Evolutionary conservation across 495 filamentous ascomycete species (phyloP).

Genomic region (Lophiostoma macrostomum): DNA sequence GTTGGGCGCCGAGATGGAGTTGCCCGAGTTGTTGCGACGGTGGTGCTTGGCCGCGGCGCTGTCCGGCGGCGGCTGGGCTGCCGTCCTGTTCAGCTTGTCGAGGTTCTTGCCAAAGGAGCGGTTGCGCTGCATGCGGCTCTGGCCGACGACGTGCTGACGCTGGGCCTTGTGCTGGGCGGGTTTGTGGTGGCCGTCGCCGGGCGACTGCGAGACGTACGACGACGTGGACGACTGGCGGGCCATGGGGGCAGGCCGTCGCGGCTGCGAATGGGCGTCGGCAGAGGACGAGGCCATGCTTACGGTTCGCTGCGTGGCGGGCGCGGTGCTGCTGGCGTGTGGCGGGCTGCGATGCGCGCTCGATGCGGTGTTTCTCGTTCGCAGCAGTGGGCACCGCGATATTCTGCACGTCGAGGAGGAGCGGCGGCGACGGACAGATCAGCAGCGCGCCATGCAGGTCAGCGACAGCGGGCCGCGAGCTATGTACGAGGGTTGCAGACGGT

Average conservation of each 20-base stretch:
- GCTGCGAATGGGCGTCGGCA: slow-evolving; percentile 33
- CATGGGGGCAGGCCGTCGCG: slow-evolving; percentile 26
- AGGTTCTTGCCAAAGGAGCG: slow-evolving; percentile 35
- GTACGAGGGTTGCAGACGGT: neutral
- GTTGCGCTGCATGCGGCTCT: slow-evolving; percentile 30
- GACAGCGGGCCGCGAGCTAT: too few relatives aligned
- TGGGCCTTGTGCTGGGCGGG: slow-evolving; percentile 23
- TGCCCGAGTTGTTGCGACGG: slow-evolving; percentile 32
- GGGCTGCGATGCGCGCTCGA: neutral
- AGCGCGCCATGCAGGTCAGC: too few relatives aligned
- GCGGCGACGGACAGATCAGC: too few relatives aligned
- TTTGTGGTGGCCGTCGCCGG: slow-evolving; percentile 29
- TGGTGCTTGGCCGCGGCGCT: slow-evolving; percentile 26
- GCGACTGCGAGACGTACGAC: slow-evolving; percentile 35
- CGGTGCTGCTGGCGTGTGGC: neutral
- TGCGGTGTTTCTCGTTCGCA: neutral
- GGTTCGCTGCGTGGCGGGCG: slow-evolving; percentile 19
- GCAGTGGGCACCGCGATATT: too few relatives aligned
- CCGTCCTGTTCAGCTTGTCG: slow-evolving; percentile 36
- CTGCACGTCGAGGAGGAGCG: too few relatives aligned
- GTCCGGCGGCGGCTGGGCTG: slow-evolving; percentile 31
- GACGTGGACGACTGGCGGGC: slow-evolving; percentile 33
- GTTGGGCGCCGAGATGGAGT: slow-evolving; percentile 28
- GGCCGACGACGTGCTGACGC: slow-evolving; percentile 36
- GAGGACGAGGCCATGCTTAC: slow-evolving; percentile 32